Percentiles rank a stretch among this genome's conserved stretches.
Conservation (phyloP, 2,329 filamentous ascomycete species). For the Xenosphaeropsis pyriputrescens region DNA sequence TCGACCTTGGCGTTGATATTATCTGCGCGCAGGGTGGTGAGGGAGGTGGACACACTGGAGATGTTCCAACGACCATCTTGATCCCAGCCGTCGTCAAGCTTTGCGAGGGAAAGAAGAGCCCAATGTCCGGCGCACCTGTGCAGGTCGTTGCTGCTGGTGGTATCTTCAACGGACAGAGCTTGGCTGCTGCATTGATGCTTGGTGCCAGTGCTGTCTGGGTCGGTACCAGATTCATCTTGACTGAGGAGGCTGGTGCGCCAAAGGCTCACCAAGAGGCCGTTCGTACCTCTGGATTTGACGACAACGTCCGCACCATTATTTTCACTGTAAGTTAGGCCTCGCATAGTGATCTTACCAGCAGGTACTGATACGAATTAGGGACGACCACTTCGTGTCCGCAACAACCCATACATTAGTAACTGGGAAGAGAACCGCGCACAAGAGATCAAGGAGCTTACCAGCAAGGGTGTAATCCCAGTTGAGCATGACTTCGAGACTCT, state of each 20-base stretch:
- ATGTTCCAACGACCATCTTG: conserved; percentile 68
- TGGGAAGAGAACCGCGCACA: conserved; percentile 86
- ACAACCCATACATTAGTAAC: conserved; percentile 84
- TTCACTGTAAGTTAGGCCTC: conserved; percentile 48
- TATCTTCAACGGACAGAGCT: conserved; percentile 80
- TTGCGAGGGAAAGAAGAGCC: conserved; percentile 67
- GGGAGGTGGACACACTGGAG: conserved; percentile 90
- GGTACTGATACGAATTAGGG: conserved; percentile 28
- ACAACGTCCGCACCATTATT: conserved; percentile 94
- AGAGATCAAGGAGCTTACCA: conserved; percentile 86
- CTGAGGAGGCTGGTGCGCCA: conserved; percentile 86
- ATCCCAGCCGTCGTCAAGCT: conserved; percentile 85
- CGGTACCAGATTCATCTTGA: conserved; percentile 88
- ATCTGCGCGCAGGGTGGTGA: conserved; percentile 98
- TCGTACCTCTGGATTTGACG: conserved; percentile 78
- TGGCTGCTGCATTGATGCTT: conserved; percentile 84
- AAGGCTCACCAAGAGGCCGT: conserved; percentile 93
- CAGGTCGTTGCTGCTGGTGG: conserved; percentile 90
- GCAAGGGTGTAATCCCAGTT: conserved; percentile 82
- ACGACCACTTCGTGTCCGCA: conserved; percentile 83
- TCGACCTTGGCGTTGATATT: conserved; percentile 83
- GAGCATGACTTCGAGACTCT: conserved; percentile 88
- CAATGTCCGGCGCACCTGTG: conserved; percentile 74
- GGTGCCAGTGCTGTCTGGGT: conserved; percentile 92
- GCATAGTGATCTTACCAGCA: not conserved